These are phyloP conservation scores for Cytospora mali DNA, from an alignment of 2,329 filamentous ascomycete genomes.

Conservation along the genomic window DNA sequence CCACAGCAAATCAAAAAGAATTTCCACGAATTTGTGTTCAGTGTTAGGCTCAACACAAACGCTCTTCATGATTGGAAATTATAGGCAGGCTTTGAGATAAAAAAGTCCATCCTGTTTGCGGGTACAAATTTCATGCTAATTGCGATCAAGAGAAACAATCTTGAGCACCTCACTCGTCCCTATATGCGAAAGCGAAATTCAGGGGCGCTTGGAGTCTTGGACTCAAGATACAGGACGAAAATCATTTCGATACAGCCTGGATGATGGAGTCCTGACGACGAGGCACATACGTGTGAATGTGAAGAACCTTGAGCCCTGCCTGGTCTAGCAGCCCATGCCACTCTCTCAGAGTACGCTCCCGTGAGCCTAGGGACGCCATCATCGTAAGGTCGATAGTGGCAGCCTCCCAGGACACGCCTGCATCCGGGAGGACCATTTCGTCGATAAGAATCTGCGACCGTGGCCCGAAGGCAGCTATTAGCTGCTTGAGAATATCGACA, in stretches of 20 bases:
- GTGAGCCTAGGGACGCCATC: conserved; percentile 38
- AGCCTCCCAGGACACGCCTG: conserved; percentile 37
- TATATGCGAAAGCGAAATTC: background rate
- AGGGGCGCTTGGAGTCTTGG: background rate
- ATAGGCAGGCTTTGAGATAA: no score
- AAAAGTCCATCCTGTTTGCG: no score
- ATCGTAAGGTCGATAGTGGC: conserved; percentile 42
- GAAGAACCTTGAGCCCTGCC: conserved; percentile 28
- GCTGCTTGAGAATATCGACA: conserved; percentile 38
- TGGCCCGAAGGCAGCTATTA: conserved; percentile 38
- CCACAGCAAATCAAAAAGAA: no score
- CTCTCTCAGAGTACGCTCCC: conserved; percentile 40
- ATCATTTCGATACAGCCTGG: conserved; percentile 25
- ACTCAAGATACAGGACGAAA: background rate
- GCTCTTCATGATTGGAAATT: no score
- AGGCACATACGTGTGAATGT: conserved; percentile 26
- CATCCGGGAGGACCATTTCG: conserved; percentile 46
- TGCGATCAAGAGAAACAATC: no score
- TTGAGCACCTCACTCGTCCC: no score
- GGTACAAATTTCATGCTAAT: no score
- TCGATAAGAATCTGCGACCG: conserved; percentile 46
- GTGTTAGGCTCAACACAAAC: no score
- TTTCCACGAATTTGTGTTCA: no score
- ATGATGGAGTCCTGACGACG: conserved; percentile 31
- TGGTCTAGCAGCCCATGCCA: conserved; percentile 37